Base-by-base conservation (phyloP, 441 rosid species). In the Bocquillonia castaneifolia region DNA sequence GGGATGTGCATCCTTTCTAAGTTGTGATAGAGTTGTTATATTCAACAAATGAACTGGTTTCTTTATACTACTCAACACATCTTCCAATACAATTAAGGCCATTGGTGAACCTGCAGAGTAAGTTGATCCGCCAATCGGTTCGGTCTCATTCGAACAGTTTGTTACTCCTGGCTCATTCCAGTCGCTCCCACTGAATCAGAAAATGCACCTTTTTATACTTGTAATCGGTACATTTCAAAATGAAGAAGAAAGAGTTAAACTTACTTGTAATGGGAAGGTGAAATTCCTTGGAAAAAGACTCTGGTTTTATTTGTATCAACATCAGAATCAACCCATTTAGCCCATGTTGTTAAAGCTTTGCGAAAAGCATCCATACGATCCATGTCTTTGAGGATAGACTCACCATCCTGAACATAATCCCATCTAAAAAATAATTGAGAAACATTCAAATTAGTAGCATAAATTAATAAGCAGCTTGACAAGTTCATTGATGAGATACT, bases 241-340 rank as follows among this genome's bases (percentile, higher is more conserved):
- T 13, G 28, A 62, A 15, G 37, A 14, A 22, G 14, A 0, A 31
- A 3, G 0, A 45, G 26, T 18, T 31, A 42, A 34, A 39, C 80
- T 80, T 81, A 91, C 99, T 85, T 84, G 85, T 88, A 88, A 84
- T 90, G 99, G 66, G 92, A 81, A 3, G 97, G 99, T 37, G 99
- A 93, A 68, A 91, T 89, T 59, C 97, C 97, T 71, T 91, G 99
- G n/a, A 84, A 93, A 74, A 88, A 79, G 15, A 93, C 90, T 51
- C 34, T 75, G 23, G 99, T 78, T 77, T 88, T 88, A 2, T 72
- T 3, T 22, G 92, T 79, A 75, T 89, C 82, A 17, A 88, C 75
- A 52, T 81, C 85, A 8, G 81, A 72, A 64, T 91, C 96, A 1
- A 91, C 90, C 99, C 99, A 93, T 52, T 76, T 71, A 0, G 77